Conservation (phyloP, 164 flowering plant genomes). For the Protea cynaroides region DNA sequence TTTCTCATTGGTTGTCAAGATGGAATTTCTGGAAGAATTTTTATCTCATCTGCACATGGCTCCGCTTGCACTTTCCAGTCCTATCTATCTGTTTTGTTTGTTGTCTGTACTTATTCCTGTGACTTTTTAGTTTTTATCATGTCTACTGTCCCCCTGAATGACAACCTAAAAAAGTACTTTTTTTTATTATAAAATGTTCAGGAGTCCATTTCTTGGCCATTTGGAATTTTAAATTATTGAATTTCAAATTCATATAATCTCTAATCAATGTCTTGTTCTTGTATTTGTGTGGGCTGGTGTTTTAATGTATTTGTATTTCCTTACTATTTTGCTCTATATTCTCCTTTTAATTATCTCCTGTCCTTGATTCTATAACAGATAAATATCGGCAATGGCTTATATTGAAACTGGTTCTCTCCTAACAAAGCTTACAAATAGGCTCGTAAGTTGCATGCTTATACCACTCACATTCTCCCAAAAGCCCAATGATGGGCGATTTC, state of each 20-base stretch:
- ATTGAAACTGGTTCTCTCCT: slow-evolving; percentile 93
- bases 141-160: not conserved
- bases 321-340: not conserved
- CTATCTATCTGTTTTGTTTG: slow-evolving; percentile 4
- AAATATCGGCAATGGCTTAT: slow-evolving; percentile 95
- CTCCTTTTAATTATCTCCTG: not conserved
- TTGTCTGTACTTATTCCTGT: not conserved
- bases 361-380: slow-evolving; percentile 44
- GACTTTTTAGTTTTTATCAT: not conserved
- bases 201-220: not conserved
- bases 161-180: not conserved
- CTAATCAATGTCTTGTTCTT: not conserved
- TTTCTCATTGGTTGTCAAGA: not conserved
- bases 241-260: not conserved
- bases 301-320: not conserved
- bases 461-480: slow-evolving; percentile 1
- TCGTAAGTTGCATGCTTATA: slow-evolving; percentile 64
- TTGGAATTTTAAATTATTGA: not conserved
- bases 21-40: not conserved
- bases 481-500: not conserved
- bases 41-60: not conserved
- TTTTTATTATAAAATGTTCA: not conserved
- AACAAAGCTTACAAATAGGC: slow-evolving; percentile 88
- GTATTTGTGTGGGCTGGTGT: not conserved
- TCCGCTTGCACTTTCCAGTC: not conserved